A percentile compares a stretch with the other conserved stretches of the same genome.
Conservation (phyloP, 83 land plant genomes). For the Thuja plicata region DNA sequence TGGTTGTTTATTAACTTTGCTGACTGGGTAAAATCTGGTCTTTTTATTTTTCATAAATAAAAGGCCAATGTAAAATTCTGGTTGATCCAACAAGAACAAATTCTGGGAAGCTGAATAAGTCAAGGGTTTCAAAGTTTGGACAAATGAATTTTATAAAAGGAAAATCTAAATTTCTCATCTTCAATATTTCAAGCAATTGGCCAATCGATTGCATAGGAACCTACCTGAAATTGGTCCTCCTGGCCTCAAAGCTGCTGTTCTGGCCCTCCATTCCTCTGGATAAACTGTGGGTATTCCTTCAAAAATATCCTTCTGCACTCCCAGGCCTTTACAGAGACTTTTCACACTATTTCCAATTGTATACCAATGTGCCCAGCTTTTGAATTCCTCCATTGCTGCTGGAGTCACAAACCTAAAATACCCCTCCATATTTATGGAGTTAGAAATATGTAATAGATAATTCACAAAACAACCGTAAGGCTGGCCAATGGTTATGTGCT, state of each 20-base stretch:
- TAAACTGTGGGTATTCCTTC: conserved; percentile 37
- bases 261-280: conserved; percentile 50
- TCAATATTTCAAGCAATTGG: background rate
- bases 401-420: conserved; percentile 79
- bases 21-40: background rate
- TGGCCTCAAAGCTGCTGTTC: conserved; percentile 84
- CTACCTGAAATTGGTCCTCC: conserved; percentile 77
- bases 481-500: background rate
- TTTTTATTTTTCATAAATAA: too few relatives aligned
- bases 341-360: conserved; percentile 60
- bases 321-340: conserved; percentile 47
- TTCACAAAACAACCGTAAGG: background rate
- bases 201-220: conserved; percentile 50
- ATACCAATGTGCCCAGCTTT: conserved; percentile 79
- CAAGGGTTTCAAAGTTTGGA: background rate
- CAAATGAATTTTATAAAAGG: background rate
- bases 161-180: background rate
- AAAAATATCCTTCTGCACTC: conserved; percentile 27
- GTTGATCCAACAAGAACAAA: background rate
- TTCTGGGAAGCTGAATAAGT: background rate
- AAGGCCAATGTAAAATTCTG: background rate
- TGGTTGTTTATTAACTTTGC: background rate
- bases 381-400: conserved; percentile 66
- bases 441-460: background rate
- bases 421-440: conserved; percentile 68